Base-by-base conservation (phyloP, 176 grass and related monocot genomes). In the Triticum dicoccoides region DNA sequence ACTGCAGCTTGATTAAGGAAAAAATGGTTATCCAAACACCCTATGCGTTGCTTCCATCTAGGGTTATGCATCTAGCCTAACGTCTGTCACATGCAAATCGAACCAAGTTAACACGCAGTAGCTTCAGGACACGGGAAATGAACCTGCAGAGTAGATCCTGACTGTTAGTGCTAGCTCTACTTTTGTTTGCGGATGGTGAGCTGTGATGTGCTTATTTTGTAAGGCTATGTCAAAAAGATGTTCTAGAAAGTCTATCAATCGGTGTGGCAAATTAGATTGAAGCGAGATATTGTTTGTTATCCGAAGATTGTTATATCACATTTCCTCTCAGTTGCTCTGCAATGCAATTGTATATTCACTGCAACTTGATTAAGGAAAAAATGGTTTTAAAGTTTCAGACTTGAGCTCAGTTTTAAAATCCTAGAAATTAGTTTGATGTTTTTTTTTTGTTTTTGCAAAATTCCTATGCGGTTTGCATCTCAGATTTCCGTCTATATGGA, bases 371-470 rank as follows among this genome's bases (percentile, higher is more conserved):
- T 76, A 76, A 76, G 73, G 30, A 5, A 58, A 21, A 58, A 45
- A 45, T 17, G 14, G 11, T 76, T 38, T 38, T 38, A 38, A 69
- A 69, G 27, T 47, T 45, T 27, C 24, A 69, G 42, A 13, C 18
- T 49, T 61, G 10, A 41, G 38, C 24, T 13, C 18, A 12, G 44
- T 42, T 4, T 47, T 54, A 9, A 70, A 3, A 39, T 86, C 74
- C 13, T 89, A 69, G 78, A 30, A 65, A 66, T 82, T 33, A 33
- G 5, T 62, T 65, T 34, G 51, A 64, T 77, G 29, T 42, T 45
- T 45, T 76, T 83, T 11, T 74, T 75, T 89, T 17, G 4, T 18
- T 58, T 21, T 20, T 58, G 18, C 18, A 21, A 58, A 58, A 58
- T 21, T 58, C 54, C 54, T 58, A 8, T 58, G 2, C 0, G 54